Conservation (phyloP, 768 basidiomycete genomes). For the Lactifluus echinatus region DNA sequence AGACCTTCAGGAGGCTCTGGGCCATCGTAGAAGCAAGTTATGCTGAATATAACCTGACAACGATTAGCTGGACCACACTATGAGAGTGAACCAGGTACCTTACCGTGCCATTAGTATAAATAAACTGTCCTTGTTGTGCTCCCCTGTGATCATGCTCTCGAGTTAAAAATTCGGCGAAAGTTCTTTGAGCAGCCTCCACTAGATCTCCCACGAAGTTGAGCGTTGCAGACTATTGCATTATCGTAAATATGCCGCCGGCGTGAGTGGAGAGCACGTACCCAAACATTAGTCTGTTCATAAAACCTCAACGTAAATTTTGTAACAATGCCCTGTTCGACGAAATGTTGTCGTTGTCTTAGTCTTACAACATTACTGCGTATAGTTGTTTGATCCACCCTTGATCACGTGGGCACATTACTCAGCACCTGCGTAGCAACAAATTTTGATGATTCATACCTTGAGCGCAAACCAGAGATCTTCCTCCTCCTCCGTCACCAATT, state of each 20-base stretch:
- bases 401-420: background rate
- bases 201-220: background rate
- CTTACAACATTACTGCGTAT: background rate
- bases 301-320: conserved; percentile 7
- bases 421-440: no score
- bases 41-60: background rate
- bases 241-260: background rate
- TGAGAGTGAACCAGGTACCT: conserved; percentile 29
- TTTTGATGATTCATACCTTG: background rate
- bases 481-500: background rate
- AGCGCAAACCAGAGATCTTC: background rate
- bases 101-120: background rate
- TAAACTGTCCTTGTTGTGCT: background rate
- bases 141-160: background rate
- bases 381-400: conserved; percentile 14
- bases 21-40: conserved; percentile 45
- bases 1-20: conserved; percentile 37
- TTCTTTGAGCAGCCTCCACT: background rate
- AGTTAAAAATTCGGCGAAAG: background rate
- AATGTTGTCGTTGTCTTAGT: no score
- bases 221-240: background rate
- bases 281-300: conserved; percentile 6
- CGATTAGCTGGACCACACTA: conserved; percentile 15
- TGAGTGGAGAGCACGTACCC: conserved; percentile 1
- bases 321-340: conserved; percentile 2